Evolutionary conservation across 495 filamentous ascomycete species (phyloP).

Genomic region (Penicillium pancosmium): DNA sequence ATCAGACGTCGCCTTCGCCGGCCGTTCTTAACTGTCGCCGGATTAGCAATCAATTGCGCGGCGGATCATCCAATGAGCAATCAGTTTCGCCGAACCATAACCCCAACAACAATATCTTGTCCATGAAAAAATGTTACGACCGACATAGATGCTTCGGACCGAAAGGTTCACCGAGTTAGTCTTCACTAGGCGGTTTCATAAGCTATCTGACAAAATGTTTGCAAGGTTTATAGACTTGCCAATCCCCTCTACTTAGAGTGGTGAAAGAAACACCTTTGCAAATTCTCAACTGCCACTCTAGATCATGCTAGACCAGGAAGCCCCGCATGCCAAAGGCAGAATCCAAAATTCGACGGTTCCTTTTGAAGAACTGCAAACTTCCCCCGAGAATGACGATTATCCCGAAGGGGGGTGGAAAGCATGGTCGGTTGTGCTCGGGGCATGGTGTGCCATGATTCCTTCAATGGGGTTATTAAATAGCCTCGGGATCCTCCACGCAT

Average conservation of each 20-base stretch:
- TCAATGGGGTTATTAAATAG: constrained; percentile 71
- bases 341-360: neutral
- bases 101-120: neutral
- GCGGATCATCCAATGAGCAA: neutral
- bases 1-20: neutral
- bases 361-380: too few species aligned
- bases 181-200: neutral
- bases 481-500: constrained; percentile 62
- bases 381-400: constrained; percentile 28
- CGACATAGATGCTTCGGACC: neutral
- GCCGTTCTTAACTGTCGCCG: neutral
- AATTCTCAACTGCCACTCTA: neutral
- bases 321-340: neutral
- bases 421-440: constrained; percentile 67
- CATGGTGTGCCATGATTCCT: constrained; percentile 63
- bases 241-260: neutral
- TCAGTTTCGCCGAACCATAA: neutral
- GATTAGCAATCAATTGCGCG: neutral
- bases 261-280: neutral
- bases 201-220: neutral
- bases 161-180: constrained; percentile 1
- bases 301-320: neutral
- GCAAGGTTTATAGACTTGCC: neutral
- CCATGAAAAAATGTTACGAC: neutral
- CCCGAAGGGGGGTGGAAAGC: constrained; percentile 69